Base-by-base conservation (phyloP, 2,329 filamentous ascomycete species). In the Harringtonia aguacate region DNA sequence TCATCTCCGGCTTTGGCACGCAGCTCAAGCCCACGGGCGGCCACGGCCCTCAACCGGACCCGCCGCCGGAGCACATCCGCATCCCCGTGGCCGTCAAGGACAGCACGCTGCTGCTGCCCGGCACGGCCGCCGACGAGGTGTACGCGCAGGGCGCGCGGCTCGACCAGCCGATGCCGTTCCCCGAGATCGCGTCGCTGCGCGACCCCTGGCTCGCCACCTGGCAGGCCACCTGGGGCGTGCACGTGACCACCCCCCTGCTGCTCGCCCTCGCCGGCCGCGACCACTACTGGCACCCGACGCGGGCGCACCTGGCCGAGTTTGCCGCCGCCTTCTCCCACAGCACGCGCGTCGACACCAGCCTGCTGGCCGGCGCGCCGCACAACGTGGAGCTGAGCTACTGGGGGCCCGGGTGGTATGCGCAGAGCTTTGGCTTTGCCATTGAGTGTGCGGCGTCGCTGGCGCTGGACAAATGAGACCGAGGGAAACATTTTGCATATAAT, bases 1-100 rank as follows among this genome's bases (percentile, higher is more conserved):
- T 47, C 31, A n/a, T 50, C 15, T 53, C 50, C 6, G 53, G 53
- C 5, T 52, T 54, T 20, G 53, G 52, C 8, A 48, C 39, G n/a
- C 31, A 42, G 15, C 41, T 39, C 17, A 35, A 41, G 33, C n/a
- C 34, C 8, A 29, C 14, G 4, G 35, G 39, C 13, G n/a, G n/a
- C 29, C 27, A 38, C 13, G 10, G 17, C 4, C 24, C 29, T 8
- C 24, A 34, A 9, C 35, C 17, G 5, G 28, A 20, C 14, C 17
- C 41, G 14, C 34, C 17, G 8, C 27, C 20, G 15, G 39, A 38
- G n/a, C 29, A 44, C 37, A 48, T 34, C 17, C 9, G 10, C 33
- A 29, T 45, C 12, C 46, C 52, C 1, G 14, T 33, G 8, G 35
- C 45, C 2, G 29, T 28, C 12, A 53, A 55, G 37, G 47, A 55